Evolutionary conservation across 768 basidiomycete species (phyloP).

Genomic region (Termitomyces sp.): DNA sequence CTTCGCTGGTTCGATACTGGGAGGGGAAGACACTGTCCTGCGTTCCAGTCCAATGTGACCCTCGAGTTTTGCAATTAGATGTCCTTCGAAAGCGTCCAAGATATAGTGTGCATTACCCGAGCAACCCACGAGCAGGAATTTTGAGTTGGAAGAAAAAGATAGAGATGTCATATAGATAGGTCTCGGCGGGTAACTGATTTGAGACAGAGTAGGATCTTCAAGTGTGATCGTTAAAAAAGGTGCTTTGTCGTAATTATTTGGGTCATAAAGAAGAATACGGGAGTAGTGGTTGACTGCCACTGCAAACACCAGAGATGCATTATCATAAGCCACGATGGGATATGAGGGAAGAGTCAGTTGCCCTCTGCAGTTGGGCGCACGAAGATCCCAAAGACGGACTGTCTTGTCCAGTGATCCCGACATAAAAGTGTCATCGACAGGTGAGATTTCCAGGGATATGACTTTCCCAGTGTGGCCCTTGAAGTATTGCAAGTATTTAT

Average conservation of each 20-base stretch:
- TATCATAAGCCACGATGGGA: conserved; percentile 83
- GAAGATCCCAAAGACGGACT: conserved; percentile 94
- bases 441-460: conserved; percentile 86
- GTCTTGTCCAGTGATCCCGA: conserved; percentile 93
- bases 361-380: conserved; percentile 74
- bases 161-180: conserved; percentile 90
- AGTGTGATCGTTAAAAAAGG: conserved; percentile 85
- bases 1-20: conserved; percentile 62
- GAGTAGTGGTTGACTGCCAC: conserved; percentile 81
- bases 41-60: conserved; percentile 84
- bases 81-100: conserved; percentile 86
- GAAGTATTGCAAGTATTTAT: conserved; percentile 95
- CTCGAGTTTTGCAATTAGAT: conserved; percentile 78
- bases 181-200: conserved; percentile 82
- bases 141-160: conserved; percentile 86
- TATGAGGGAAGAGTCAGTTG: conserved; percentile 69
- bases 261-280: conserved; percentile 83
- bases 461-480: conserved; percentile 90
- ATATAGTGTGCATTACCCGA: conserved; percentile 92
- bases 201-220: conserved; percentile 72
- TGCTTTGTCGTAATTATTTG: conserved; percentile 83
- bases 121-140: conserved; percentile 89
- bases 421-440: conserved; percentile 93
- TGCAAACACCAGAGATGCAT: conserved; percentile 80
- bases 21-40: conserved; percentile 44